Evolutionary conservation across 768 basidiomycete species (phyloP), one percentile per base, ranked within the genome.

Genomic region (Lactifluus piperatus): DNA sequence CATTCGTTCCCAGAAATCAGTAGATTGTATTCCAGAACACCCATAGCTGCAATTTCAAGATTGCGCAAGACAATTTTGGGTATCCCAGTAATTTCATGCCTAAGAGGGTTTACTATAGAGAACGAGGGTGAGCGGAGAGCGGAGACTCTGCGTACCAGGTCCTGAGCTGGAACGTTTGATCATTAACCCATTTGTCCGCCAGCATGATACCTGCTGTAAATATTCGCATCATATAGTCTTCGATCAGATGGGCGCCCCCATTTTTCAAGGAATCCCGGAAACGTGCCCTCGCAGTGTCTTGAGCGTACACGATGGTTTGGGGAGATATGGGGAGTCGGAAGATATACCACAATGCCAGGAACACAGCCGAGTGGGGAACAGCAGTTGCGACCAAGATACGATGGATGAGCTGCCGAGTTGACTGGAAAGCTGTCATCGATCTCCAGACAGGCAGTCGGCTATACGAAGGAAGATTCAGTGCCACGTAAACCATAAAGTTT

Each of bases 151-250:
- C 68, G n/a, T 20, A 75, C 72, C 72, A 73, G 32, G 60, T 58
- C 22, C 56, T 73, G n/a, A 67, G 62, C 18, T 71, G 56, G 51
- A 73, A 69, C 4, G 67, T 63, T 34, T 50, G 50, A 26, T 73
- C 74, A 14, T 73, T 73, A 26, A 75, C 57, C 9, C 66, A 62
- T 54, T 73, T 73, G 45, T 73, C 72, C 6, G 68, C 62, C 50
- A 73, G 65, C 69, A 75, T 73, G 26, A 74, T 71, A 51, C 70
- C 75, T 24, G 62, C 44, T 39, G 73, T 62, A 48, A 73, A 75
- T 16, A 68, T 62, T 29, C 67, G 71, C 54, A 73, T 64, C 71
- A 75, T 66, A 44, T 73, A 71, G 13, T 73, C 72, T 51, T 73
- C 72, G 13, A 62, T 65, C 36, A 65, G 48, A 27, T 59, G 60